Evolutionary conservation across 73 alveolate genomes (phyloP), one percentile per base, ranked within the genome.

Genomic region (Tetrahymena borealis): DNA sequence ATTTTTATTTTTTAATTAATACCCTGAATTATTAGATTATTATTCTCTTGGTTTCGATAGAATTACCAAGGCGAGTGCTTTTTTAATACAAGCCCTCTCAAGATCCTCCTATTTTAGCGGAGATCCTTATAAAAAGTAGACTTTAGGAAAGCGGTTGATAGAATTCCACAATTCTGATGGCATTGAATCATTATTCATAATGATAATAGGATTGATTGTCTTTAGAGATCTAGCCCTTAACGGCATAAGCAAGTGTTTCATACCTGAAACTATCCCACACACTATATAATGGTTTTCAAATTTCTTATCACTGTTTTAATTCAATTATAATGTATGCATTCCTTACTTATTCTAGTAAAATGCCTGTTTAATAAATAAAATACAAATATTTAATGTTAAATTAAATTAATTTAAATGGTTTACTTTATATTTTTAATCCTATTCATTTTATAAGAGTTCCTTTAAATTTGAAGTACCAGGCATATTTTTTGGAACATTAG

Each of bases 151-250:
- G 93, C 97, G 95, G 93, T 98, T 98, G 20, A 98, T 98, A 94
- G 97, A 98, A 90, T 97, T 93, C 99, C 99, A 96, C 8, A 98
- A 96, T 93, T 98, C 99, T 32, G 96, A 96, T 33, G 99, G 98
- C 9, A 98, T 94, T 37, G 94, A 96, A 90, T 98, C 99, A 32
- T 95, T 96, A 94, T 97, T 97, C 37, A 98, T 91, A 7, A 98
- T 98, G 12, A 98, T 96, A 15, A 98, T 97, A 24, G 99, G 99
- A 90, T 96, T 96, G 10, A 96, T 94, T 90, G 95, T 92, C 78
- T 97, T 97, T 92, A 96, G 93, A 3, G 98, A 93, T 78, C 98
- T 96, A 9, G 99, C 97, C 92, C 99, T 95, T 13, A 98, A 92
- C 24, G 99, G 99, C 96, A 98, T 94, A 91, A 98, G 93, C 33